Conservation (phyloP, 805 yeast genomes). For the Candida sphagnicola region DNA sequence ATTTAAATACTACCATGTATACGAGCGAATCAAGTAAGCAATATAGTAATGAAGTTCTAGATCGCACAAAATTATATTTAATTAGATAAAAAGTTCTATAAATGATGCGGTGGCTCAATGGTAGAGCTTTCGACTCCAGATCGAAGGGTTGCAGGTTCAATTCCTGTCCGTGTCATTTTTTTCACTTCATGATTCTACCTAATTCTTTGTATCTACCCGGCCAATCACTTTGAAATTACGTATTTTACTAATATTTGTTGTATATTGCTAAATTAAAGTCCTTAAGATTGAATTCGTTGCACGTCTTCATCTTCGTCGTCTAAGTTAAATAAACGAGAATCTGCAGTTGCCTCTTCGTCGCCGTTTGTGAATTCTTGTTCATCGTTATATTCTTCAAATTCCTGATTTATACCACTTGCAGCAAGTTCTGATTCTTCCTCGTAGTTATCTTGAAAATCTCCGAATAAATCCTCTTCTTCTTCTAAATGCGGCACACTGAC, state of each 20-base stretch:
- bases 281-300: not conserved
- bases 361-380: constrained; percentile 13
- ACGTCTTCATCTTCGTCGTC: constrained; percentile 4
- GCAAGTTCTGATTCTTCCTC: constrained; percentile 36
- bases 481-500: constrained; percentile 38
- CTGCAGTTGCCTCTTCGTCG: constrained; percentile 6
- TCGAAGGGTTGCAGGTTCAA: constrained; percentile 86
- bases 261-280: not conserved
- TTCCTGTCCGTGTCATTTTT: constrained; percentile 63
- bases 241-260: too few relatives aligned
- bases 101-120: constrained; percentile 37
- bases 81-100: too few relatives aligned
- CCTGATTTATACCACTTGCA: constrained; percentile 13
- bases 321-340: constrained; percentile 5
- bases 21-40: too few relatives aligned
- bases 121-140: constrained; percentile 45
- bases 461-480: constrained; percentile 40
- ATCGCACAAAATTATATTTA: too few relatives aligned
- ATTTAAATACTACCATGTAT: too few relatives aligned
- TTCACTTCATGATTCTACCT: constrained; percentile 1
- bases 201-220: too few relatives aligned
- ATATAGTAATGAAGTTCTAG: too few relatives aligned
- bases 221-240: too few relatives aligned
- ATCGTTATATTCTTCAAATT: constrained; percentile 15
- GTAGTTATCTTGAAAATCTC: constrained; percentile 35